Evolutionary conservation across 2,329 filamentous ascomycete genomes (phyloP).

Genomic region (Pseudocercospora musae): DNA sequence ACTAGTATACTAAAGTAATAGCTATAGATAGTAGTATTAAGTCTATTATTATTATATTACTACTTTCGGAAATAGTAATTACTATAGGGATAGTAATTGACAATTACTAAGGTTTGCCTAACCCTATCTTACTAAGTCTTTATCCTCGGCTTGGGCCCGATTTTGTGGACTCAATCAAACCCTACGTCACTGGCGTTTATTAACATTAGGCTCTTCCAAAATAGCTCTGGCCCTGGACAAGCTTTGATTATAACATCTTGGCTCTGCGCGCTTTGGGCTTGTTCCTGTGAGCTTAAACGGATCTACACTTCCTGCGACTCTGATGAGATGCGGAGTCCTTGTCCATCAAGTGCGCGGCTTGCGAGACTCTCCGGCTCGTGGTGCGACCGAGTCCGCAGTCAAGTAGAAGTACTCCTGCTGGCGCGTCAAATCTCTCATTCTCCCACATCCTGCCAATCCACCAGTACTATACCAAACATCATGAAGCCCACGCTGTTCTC

Average conservation of each 20-base stretch:
- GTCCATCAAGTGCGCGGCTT: neutral
- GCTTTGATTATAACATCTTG: neutral
- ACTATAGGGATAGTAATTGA: no score
- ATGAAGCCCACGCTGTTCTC: slow-evolving; percentile 13
- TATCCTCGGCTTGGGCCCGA: neutral
- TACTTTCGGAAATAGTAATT: no score
- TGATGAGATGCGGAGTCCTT: neutral
- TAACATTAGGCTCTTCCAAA: neutral
- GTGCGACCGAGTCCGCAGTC: neutral
- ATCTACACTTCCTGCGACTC: neutral
- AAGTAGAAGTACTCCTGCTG: neutral
- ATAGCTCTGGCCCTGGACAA: neutral
- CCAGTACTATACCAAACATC: neutral
- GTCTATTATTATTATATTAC: no score
- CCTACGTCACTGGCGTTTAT: neutral
- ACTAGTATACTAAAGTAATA: no score
- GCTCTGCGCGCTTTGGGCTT: neutral
- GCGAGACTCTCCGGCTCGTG: neutral
- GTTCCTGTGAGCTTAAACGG: neutral
- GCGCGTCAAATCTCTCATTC: neutral
- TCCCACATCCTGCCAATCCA: neutral
- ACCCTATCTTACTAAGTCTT: no score
- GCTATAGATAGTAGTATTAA: no score
- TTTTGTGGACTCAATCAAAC: neutral
- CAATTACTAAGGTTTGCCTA: no score